A percentile compares a stretch with the other conserved stretches of the same genome.
Evolutionary conservation across 495 filamentous ascomycete species (phyloP).

Genomic region (Friedmanniomyces simplex): DNA sequence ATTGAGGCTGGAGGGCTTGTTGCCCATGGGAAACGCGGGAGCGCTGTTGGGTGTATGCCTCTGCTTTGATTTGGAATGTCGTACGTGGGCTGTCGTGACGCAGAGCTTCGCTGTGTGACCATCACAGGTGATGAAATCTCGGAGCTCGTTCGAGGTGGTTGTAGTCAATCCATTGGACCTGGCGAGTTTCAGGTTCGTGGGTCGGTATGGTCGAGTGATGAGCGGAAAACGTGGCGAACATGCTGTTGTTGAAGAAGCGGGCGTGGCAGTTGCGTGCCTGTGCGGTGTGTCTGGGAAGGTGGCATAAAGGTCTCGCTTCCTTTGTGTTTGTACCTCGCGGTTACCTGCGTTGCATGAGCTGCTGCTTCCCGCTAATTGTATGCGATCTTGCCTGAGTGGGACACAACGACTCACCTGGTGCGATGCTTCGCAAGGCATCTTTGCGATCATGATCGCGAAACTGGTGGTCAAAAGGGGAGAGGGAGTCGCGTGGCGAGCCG

Average conservation of each 20-base stretch:
- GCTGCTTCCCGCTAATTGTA: slow-evolving; percentile 5
- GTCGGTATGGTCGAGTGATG: slow-evolving; percentile 8
- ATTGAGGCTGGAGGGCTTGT: slow-evolving; percentile 5
- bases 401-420: neutral
- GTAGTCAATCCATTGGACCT: slow-evolving; percentile 14
- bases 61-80: neutral
- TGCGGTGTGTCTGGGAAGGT: neutral
- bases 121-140: slow-evolving; percentile 11
- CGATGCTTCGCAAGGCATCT: neutral
- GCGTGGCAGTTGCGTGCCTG: slow-evolving; percentile 3
- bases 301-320: neutral
- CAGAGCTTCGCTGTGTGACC: slow-evolving; percentile 2
- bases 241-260: slow-evolving; percentile 11
- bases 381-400: neutral
- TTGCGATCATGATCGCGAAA: neutral
- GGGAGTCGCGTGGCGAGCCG: slow-evolving; percentile 1
- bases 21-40: slow-evolving; percentile 10
- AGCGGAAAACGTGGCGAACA: slow-evolving; percentile 18
- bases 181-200: slow-evolving; percentile 4
- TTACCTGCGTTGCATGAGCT: slow-evolving; percentile 3
- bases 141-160: neutral
- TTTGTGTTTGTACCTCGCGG: slow-evolving; percentile 1
- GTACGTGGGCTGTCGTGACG: neutral
- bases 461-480: neutral
- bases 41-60: neutral